Conservation (phyloP, 768 basidiomycete species). For the Pleurotus djamor region DNA sequence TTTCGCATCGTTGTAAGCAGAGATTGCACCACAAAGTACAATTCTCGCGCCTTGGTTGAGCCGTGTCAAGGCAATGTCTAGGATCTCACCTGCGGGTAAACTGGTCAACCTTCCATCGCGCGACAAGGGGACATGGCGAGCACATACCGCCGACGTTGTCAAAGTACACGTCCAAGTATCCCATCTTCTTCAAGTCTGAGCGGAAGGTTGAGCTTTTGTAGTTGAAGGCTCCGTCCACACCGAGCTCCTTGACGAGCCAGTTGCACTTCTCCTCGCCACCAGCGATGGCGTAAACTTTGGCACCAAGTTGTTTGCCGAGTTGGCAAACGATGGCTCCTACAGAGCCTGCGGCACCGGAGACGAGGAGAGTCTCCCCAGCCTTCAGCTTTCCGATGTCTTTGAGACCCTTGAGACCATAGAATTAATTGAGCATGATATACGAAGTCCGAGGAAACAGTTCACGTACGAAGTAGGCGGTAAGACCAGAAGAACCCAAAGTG, state of each 20-base stretch:
- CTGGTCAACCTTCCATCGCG: background rate
- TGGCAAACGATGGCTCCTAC: slow-evolving; percentile 86
- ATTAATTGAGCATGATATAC: background rate
- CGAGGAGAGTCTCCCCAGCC: slow-evolving; percentile 80
- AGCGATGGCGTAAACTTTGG: slow-evolving; percentile 86
- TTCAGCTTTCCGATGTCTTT: slow-evolving; percentile 79
- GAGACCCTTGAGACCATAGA: slow-evolving; percentile 55
- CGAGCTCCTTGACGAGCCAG: slow-evolving; percentile 83
- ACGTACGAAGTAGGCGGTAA: slow-evolving; percentile 89
- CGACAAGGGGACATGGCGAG: background rate
- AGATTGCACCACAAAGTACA: slow-evolving; percentile 88
- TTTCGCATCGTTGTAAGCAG: slow-evolving; percentile 58
- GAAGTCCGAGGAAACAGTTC: background rate
- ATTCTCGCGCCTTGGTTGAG: slow-evolving; percentile 80
- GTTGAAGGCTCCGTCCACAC: slow-evolving; percentile 80
- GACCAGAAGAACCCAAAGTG: slow-evolving; percentile 69
- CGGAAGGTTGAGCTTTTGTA: slow-evolving; percentile 80
- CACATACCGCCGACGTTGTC: slow-evolving; percentile 70
- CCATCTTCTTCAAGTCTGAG: slow-evolving; percentile 71
- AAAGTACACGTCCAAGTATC: slow-evolving; percentile 82
- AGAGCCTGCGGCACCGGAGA: slow-evolving; percentile 89
- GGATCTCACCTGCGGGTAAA: slow-evolving; percentile 59
- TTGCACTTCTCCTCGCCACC: slow-evolving; percentile 81
- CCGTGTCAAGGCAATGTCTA: slow-evolving; percentile 74
- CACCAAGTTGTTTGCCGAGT: slow-evolving; percentile 75